phyloP scores from a whole-genome alignment of 2,329 filamentous ascomycete species.

The Ustilaginoidea virens region DNA sequence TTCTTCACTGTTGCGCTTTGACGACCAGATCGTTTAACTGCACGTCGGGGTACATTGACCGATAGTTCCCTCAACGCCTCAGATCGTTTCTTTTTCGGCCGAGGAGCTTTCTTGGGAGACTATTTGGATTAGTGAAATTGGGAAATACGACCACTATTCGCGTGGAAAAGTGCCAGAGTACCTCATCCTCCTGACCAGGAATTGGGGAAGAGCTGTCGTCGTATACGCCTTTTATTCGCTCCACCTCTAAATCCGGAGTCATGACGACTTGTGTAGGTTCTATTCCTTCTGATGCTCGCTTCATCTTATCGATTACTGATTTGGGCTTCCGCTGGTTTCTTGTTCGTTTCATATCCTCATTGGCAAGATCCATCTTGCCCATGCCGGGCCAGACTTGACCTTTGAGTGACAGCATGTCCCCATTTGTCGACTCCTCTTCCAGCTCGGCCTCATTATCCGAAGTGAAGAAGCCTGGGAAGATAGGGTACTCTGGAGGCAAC shows the following conservation, averaged over 20 bases:
- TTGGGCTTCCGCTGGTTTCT: slow-evolving; percentile 65
- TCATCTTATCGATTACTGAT: slow-evolving; percentile 54
- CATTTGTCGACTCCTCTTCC: slow-evolving; percentile 12
- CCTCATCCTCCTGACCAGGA: slow-evolving; percentile 23
- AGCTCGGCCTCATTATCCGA: slow-evolving; percentile 14
- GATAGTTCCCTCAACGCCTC: slow-evolving; percentile 19
- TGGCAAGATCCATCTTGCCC: slow-evolving; percentile 69
- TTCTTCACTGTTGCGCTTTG: slow-evolving; percentile 9
- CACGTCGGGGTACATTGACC: slow-evolving; percentile 16
- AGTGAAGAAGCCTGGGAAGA: slow-evolving; percentile 14
- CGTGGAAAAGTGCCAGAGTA: slow-evolving; percentile 16
- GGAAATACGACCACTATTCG: too few relatives aligned
- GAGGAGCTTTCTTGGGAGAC: slow-evolving; percentile 16
- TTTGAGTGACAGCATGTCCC: slow-evolving; percentile 37
- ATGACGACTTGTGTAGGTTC: slow-evolving; percentile 51
- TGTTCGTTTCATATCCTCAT: slow-evolving; percentile 54
- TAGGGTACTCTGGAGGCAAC: slow-evolving; percentile 10
- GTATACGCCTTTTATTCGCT: slow-evolving; percentile 42
- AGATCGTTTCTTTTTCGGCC: slow-evolving; percentile 15
- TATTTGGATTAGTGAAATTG: slow-evolving; percentile 7
- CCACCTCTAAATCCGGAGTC: slow-evolving; percentile 32
- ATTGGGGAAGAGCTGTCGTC: slow-evolving; percentile 40
- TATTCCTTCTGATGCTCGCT: slow-evolving; percentile 46
- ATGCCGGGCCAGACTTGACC: slow-evolving; percentile 64
- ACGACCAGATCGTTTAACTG: slow-evolving; percentile 10